Base-by-base conservation (phyloP, 108 stramenopile species). In the Cyclotella sp. region DNA sequence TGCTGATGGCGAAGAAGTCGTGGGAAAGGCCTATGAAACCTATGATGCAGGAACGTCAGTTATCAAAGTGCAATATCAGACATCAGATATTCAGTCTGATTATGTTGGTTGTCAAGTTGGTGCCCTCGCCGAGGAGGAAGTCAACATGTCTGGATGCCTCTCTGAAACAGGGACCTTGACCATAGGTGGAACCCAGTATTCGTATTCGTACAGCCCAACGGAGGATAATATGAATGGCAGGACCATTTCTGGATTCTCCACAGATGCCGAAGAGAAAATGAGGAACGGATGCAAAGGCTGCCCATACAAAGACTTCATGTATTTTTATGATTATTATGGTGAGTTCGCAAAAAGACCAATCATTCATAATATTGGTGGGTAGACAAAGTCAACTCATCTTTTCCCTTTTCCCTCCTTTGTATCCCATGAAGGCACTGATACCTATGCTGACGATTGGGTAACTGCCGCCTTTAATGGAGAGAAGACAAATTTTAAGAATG, bases 371-470 rank as follows among this genome's bases (percentile, higher is more conserved):
- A n/a, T n/a, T n/a, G n/a, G n/a, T n/a, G n/a, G n/a, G n/a, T n/a
- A n/a, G n/a, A n/a, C n/a, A n/a, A n/a, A n/a, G n/a, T 49, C 9
- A 22, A 0, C 15, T 44, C 63, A 21, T 43, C 40, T 43, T 40
- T 13, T n/a, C 61, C n/a, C 9, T 62, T 34, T 13, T 28, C n/a
- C 3, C 16, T 39, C 40, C 34, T 41, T 0, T 5, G n/a, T 21
- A 22, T 7, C 15, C 13, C n/a, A n/a, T 16, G n/a, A 10, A 71
- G 70, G 70, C 21, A 44, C 65, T 51, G 81, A 61, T 66, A 85
- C 87, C 70, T 95, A 93, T 78, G 94, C 89, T n/a, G 72, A 93
- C 63, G 63, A 90, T 45, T 91, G 89, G 88, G 81, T 91, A 42
- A 57, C 55, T 19, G 85, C 90, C 44, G 94, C 90, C 22, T 88